phyloP scores from a whole-genome alignment of 148 eudicot species.

The Talinum fruticosum region DNA sequence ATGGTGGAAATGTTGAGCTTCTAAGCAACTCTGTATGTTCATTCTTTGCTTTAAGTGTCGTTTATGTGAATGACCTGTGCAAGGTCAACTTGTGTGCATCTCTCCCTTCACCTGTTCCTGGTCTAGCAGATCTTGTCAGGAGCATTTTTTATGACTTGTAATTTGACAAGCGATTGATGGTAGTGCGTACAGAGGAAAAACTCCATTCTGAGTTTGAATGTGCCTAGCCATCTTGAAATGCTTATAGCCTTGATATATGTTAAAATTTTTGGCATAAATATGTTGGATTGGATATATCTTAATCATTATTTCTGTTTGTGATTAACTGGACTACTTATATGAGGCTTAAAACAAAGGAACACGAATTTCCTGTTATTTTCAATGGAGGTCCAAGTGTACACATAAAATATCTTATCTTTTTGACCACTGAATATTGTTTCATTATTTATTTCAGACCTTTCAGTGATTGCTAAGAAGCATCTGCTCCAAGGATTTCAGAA shows the following conservation, averaged over 20 bases:
- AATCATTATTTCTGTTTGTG: neutral
- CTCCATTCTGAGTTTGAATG: neutral
- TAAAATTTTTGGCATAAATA: neutral
- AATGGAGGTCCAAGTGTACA: neutral
- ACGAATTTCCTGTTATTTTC: neutral
- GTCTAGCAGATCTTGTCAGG: neutral
- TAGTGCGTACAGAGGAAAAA: neutral
- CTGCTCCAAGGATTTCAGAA: conserved; percentile 42
- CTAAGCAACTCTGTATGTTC: no score
- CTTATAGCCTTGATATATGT: neutral
- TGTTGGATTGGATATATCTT: neutral
- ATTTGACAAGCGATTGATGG: neutral
- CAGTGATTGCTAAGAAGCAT: conserved; percentile 39
- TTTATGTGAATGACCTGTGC: no score
- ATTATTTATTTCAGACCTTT: conserved; percentile 37
- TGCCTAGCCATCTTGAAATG: neutral
- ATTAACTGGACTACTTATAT: neutral
- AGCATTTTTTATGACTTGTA: neutral
- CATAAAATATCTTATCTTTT: neutral
- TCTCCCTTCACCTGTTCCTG: neutral
- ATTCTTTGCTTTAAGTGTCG: no score
- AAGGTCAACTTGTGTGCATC: neutral
- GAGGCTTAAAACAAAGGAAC: neutral
- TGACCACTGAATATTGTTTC: conserved; percentile 3
- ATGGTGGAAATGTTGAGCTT: no score